Evolutionary conservation across 768 basidiomycete species (phyloP), one percentile per base, ranked within the genome.

Genomic region (Roridomyces roridus): DNA sequence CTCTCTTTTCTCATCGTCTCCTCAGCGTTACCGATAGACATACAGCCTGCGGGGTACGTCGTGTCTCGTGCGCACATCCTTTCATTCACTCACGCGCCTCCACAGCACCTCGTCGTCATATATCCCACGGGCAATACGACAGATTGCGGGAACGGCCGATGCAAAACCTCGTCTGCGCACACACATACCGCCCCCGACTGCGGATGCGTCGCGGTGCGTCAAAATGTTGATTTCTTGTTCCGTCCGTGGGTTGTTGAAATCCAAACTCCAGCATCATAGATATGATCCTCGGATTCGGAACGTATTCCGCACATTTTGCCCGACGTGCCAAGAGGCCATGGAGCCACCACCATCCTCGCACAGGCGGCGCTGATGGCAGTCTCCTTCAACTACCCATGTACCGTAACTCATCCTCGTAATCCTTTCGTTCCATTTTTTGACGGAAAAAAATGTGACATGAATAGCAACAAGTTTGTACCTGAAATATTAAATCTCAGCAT

Each of bases 21-120:
- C n/a, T 37, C 39, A 59, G 57, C n/a, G 46, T 59, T 18, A 48
- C 57, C 6, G 57, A 59, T 40, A 24, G 57, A 36, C 53, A 59
- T 20, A 59, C 51, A 14, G 46, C 45, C 28, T 59, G 57, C 17
- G 44, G 46, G 35, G 57, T 54, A 20, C 18, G 42, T 28, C 25
- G 4, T 18, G 4, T 20, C 31, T 17, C n/a, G 17, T 12, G 29
- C 5, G 5, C 21, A 37, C 17, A 23, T 17, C 9, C 9, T 18
- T 20, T 25, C 34, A 17, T 12, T n/a, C 3, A n/a, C 35, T 51
- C 17, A 42, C 23, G 4, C 6, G n/a, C 17, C 14, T 9, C 26
- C 21, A 14, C 23, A 59, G 57, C 57, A 59, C 24, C 57, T 59
- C 36, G 51, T 49, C 41, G 20, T 49, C 41, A 29, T 59, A 42